Evolutionary conservation across 495 filamentous ascomycete species (phyloP), one percentile per base, ranked within the genome.

Genomic region (Lepidopterella palustris): DNA sequence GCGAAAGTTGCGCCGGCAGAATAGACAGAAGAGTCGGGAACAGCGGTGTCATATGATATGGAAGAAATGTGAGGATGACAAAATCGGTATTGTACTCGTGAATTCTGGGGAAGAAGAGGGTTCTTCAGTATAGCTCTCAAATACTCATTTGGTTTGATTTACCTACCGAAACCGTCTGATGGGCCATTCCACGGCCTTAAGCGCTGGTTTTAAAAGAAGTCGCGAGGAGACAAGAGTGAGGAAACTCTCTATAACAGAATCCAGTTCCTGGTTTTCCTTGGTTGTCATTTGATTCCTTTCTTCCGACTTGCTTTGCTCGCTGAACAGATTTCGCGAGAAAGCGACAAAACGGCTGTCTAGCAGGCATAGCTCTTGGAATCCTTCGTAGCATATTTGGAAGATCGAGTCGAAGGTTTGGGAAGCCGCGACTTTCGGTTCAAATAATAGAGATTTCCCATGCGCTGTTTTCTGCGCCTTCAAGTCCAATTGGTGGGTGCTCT

Each of bases 171-270:
- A 99, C 59, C 91, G 80, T 67, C 93, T 78, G 28, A 99, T 79
- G 23, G 97, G 79, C 93, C 93, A 99, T 75, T 99, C 95, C 29
- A 97, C 77, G 4, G 90, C 88, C 65, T 92, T 96, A 13, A 93
- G 80, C 1, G 88, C 89, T 15, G 92, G 91, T 70, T 83, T 90
- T 42, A 99, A 76, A 26, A 90, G 79, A 35, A 99, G 63, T 48
- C 86, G 79, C n/a, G 82, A 81, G 23, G 87, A 84, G 11, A 88
- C 82, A 6, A 96, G 76, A 25, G 83, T 84, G 47, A 99, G 77
- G 67, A 97, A 97, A 4, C 81, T 80, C 62, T 93, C 85, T 52
- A 97, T 70, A 35, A 82, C 88, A 42, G 74, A 73, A 73, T 96
- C 84, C 29, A 99, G 78, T 45, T 88, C 86, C 62, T 82, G 76